Percentiles rank a stretch among this genome's conserved stretches.
These are phyloP conservation scores for Solanum sejunctum DNA, from an alignment of 257 asterid genomes.

Conservation along the genomic window DNA sequence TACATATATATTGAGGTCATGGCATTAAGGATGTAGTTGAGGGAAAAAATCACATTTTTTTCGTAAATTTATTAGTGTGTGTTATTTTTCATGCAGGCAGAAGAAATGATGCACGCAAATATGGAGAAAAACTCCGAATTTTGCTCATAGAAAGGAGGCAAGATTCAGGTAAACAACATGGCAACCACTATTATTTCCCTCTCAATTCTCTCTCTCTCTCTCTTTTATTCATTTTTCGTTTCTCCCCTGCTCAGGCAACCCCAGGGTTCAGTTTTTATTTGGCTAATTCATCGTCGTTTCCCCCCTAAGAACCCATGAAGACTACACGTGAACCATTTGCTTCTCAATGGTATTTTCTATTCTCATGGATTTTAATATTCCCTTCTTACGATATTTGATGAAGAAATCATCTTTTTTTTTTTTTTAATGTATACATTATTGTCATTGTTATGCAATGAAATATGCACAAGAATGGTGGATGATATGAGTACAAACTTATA, in stretches of 20 bases:
- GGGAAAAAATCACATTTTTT: not conserved
- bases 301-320: not conserved
- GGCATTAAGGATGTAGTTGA: not conserved
- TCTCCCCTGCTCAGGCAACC: not conserved
- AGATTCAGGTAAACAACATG: not conserved
- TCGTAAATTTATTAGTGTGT: not conserved
- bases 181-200: slow-evolving; percentile 4
- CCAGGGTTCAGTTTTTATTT: not conserved
- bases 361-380: not conserved
- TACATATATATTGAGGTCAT: not conserved
- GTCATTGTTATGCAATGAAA: not conserved
- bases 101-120: not conserved
- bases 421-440: too few relatives aligned
- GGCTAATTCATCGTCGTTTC: not conserved
- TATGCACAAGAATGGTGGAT: not conserved
- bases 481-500: not conserved
- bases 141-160: not conserved
- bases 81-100: not conserved
- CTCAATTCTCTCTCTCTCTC: not conserved
- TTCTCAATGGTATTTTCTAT: not conserved
- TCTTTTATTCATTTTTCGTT: not conserved
- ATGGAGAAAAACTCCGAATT: not conserved
- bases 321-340: not conserved
- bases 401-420: not conserved
- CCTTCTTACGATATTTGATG: not conserved